A percentile compares a stretch with the other conserved stretches of the same genome.
phyloP scores from a whole-genome alignment of 441 rosid species.

The Mallotus japonicus region DNA sequence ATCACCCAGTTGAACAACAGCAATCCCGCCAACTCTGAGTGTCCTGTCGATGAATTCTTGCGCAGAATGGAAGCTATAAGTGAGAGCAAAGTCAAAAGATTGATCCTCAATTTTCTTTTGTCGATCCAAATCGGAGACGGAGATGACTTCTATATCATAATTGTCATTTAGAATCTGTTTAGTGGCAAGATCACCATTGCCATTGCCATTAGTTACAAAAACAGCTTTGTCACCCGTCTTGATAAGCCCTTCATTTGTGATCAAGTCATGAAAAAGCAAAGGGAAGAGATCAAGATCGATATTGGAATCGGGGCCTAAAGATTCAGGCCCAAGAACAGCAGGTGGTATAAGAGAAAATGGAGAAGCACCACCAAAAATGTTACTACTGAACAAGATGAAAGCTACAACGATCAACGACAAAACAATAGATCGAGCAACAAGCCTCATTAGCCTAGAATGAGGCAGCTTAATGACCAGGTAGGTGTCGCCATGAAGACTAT shows the following conservation, averaged over 20 bases:
- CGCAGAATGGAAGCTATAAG: conserved; percentile 28
- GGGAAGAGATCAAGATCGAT: conserved; percentile 30
- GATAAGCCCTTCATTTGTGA: conserved; percentile 52
- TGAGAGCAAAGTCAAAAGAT: conserved; percentile 45
- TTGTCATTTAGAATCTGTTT: conserved; percentile 26
- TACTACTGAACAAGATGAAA: conserved; percentile 28
- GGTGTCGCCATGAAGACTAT: conserved; percentile 20
- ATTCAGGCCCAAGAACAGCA: conserved; percentile 17
- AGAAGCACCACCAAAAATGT: conserved; percentile 19
- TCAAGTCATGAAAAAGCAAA: conserved; percentile 44
- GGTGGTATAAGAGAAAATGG: not conserved
- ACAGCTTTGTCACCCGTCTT: conserved; percentile 40
- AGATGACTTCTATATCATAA: conserved; percentile 37
- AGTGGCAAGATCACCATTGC: conserved; percentile 27
- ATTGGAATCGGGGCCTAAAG: conserved; percentile 7
- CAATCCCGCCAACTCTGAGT: conserved; percentile 57
- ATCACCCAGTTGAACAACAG: conserved; percentile 35
- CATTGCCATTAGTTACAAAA: conserved; percentile 31
- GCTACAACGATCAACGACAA: conserved; percentile 45
- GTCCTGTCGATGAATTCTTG: conserved; percentile 49
- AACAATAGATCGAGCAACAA: conserved; percentile 35
- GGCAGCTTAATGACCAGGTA: conserved; percentile 39
- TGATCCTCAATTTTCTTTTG: conserved; percentile 36
- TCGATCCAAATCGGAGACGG: conserved; percentile 38
- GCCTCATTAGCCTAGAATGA: conserved; percentile 31